phyloP scores from a whole-genome alignment of 352 stramenopile species.

The Globisporangium solare region DNA sequence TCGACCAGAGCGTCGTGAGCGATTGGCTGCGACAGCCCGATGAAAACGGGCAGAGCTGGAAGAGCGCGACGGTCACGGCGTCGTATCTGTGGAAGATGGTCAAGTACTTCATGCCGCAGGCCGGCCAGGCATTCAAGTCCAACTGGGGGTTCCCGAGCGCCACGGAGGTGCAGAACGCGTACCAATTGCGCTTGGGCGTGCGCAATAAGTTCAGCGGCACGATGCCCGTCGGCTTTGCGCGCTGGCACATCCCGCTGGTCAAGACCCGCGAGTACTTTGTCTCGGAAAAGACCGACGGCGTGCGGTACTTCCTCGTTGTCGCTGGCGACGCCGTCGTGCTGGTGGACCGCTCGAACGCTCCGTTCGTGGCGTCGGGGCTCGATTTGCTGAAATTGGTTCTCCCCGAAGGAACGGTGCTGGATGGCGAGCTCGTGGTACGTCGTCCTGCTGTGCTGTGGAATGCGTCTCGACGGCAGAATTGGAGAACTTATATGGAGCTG shows the following conservation, averaged over 20 bases:
- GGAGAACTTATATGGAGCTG: neutral
- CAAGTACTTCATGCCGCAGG: slow-evolving; percentile 81
- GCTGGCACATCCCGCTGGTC: slow-evolving; percentile 84
- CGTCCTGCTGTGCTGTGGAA: neutral
- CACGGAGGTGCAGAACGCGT: slow-evolving; percentile 76
- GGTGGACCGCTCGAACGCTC: slow-evolving; percentile 73
- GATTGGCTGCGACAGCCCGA: slow-evolving; percentile 77
- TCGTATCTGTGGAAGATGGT: slow-evolving; percentile 76
- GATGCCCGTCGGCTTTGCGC: slow-evolving; percentile 90
- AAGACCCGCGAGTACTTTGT: slow-evolving; percentile 84
- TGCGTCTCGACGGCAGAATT: neutral
- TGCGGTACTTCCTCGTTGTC: slow-evolving; percentile 89
- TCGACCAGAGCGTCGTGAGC: slow-evolving; percentile 58
- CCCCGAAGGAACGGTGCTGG: slow-evolving; percentile 83
- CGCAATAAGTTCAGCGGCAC: slow-evolving; percentile 86
- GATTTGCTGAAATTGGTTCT: slow-evolving; percentile 78
- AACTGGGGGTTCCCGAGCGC: slow-evolving; percentile 70
- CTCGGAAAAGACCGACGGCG: slow-evolving; percentile 90
- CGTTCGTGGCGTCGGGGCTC: slow-evolving; percentile 74
- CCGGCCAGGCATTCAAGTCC: slow-evolving; percentile 73
- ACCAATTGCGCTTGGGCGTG: slow-evolving; percentile 61
- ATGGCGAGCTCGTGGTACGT: slow-evolving; percentile 86
- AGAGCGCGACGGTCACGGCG: slow-evolving; percentile 59
- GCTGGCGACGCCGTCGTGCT: slow-evolving; percentile 59
- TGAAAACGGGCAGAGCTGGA: slow-evolving; percentile 66